phyloP scores from a whole-genome alignment of 108 stramenopile genomes.

The Skeletonema potamos region DNA sequence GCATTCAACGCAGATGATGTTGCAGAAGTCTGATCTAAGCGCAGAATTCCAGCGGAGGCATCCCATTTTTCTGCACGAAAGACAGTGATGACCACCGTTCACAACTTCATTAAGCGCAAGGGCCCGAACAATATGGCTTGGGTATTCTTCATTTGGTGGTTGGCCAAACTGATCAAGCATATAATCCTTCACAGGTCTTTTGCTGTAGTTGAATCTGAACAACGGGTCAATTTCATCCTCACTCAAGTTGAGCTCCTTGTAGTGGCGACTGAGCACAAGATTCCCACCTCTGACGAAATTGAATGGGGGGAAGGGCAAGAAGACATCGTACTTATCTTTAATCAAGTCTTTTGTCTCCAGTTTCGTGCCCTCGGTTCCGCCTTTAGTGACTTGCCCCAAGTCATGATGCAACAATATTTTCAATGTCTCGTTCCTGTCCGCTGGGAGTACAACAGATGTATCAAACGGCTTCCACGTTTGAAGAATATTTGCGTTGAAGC shows the following conservation, averaged over 20 bases:
- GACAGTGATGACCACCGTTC: not conserved
- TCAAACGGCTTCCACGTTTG: conserved; percentile 1
- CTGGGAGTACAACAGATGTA: not conserved
- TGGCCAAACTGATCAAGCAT: conserved; percentile 2
- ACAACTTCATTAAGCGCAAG: conserved; percentile 6
- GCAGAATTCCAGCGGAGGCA: conserved; percentile 14
- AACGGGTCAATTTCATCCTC: conserved; percentile 5
- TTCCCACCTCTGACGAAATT: conserved; percentile 1
- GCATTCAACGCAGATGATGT: conserved; percentile 15
- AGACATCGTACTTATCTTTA: conserved; percentile 1
- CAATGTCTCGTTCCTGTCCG: not conserved
- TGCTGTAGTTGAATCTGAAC: conserved; percentile 1
- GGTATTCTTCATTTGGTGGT: conserved; percentile 5
- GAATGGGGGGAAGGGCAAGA: conserved; percentile 16
- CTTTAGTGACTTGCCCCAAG: conserved; percentile 9
- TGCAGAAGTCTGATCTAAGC: conserved; percentile 6
- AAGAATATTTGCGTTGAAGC: conserved; percentile 4
- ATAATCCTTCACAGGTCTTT: not conserved
- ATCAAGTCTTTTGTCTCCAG: conserved; percentile 3
- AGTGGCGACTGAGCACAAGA: not conserved
- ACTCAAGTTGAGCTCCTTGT: not conserved
- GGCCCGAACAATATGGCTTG: conserved; percentile 4
- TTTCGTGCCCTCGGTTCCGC: not conserved
- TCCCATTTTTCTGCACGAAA: not conserved
- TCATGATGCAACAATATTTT: conserved; percentile 7